Evolutionary conservation across 2,329 filamentous ascomycete genomes (phyloP), one percentile per base, ranked within the genome.

Genomic region (Fusarium nanum): DNA sequence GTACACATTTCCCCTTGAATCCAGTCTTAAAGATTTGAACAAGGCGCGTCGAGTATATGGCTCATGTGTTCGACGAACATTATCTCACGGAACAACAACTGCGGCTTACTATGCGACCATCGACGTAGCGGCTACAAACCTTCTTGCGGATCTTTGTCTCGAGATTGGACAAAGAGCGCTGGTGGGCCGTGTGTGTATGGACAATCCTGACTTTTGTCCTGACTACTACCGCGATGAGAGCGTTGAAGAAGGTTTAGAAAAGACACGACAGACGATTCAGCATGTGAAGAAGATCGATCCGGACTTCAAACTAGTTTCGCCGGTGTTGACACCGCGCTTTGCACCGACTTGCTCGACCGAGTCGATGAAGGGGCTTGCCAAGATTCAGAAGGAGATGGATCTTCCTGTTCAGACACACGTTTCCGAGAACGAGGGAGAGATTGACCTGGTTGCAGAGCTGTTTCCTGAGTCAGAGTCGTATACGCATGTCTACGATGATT

Each of bases 101-200:
- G 94, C 94, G 8, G 89, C 93, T n/a, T 98, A 98, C 85, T 98
- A 92, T 79, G 95, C 95, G 62, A 98, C 96, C 27, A 89, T 93
- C 68, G 91, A 97, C 78, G 92, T 97, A 2, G 85, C 88, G 1
- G 89, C 94, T 3, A 99, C 96, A n/a, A 98, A 97, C 77, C 86
- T 97, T 10, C 90, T 99, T 8, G 92, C 94, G 1, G 89, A 93
- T 69, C 87, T 98, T 20, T 98, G 95, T 76, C 85, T 93, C n/a
- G 78, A 82, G 1, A 83, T 88, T 27, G 96, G 96, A 46, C 96
- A 99, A 81, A 87, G 96, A 56, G 96, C 96, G 9, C 92, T 98
- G 70, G 88, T 99, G 42, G 96, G 96, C 32, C 87, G 96, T 42
- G 93, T 97, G n/a, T 98, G 94, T 83, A 98, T 99, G 96, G 93